Evolutionary conservation across 2,329 filamentous ascomycete species (phyloP).

Genomic region (Diaporthe nobilis): DNA sequence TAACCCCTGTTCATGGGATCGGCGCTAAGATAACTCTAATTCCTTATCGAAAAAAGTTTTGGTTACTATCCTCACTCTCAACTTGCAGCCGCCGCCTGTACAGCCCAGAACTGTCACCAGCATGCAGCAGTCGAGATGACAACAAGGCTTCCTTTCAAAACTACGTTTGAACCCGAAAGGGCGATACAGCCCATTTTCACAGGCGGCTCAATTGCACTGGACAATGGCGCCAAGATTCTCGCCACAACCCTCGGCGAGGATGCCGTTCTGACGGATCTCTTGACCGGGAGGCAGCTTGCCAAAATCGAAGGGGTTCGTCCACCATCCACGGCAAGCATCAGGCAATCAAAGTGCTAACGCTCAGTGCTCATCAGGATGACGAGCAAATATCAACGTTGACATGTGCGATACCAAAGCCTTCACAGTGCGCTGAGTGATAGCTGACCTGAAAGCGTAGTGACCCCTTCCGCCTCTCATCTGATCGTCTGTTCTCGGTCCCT

Average conservation of each 20-base stretch:
- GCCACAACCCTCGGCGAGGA: constrained; percentile 94
- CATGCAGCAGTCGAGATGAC: constrained; percentile 63
- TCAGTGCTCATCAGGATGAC: constrained; percentile 70
- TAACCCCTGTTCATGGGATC: constrained; percentile 9
- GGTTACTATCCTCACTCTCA: constrained; percentile 34
- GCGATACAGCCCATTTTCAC: constrained; percentile 95
- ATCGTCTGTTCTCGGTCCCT: constrained; percentile 95
- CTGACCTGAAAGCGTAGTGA: constrained; percentile 69
- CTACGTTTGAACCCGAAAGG: constrained; percentile 87
- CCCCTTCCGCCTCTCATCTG: constrained; percentile 88
- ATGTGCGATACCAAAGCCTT: constrained; percentile 56
- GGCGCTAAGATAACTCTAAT: constrained; percentile 57
- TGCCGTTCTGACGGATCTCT: constrained; percentile 87
- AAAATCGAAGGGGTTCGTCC: constrained; percentile 84
- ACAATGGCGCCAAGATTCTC: constrained; percentile 84
- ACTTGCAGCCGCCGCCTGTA: constrained; percentile 37
- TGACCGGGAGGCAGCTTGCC: constrained; percentile 85
- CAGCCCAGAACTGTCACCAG: constrained; percentile 42
- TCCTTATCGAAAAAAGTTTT: constrained; percentile 46
- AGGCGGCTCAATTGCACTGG: constrained; percentile 87
- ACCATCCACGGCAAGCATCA: constrained; percentile 32
- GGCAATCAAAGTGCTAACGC: not conserved
- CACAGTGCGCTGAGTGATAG: not conserved
- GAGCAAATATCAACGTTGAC: constrained; percentile 84
- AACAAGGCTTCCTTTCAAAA: constrained; percentile 78